Evolutionary conservation across 805 yeast genomes (phyloP).

Genomic region (Teunomyces pallodes): DNA sequence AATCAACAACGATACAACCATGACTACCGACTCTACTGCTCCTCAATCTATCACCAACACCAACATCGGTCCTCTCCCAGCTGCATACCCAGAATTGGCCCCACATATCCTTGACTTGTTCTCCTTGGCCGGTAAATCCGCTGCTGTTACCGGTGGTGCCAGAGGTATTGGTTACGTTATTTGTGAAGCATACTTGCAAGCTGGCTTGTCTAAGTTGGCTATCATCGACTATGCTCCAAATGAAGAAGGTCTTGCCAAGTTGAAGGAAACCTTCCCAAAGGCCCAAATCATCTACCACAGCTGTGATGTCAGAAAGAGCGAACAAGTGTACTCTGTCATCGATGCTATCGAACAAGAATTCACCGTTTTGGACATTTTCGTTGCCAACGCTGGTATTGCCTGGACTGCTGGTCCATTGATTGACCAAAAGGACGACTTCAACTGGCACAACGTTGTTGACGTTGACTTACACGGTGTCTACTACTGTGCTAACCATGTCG

Average conservation of each 20-base stretch:
- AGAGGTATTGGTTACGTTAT: conserved; percentile 38
- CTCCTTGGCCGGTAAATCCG: conserved; percentile 29
- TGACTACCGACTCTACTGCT: conserved; percentile 23
- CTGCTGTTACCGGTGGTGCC: conserved; percentile 37
- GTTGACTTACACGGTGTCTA: conserved; percentile 79
- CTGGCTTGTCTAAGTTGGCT: conserved; percentile 35
- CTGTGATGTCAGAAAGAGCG: conserved; percentile 40
- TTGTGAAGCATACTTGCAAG: conserved; percentile 38
- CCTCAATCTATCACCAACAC: conserved; percentile 27
- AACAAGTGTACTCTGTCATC: conserved; percentile 34
- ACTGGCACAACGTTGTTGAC: conserved; percentile 71
- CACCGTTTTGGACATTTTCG: conserved; percentile 40
- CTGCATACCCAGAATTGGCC: conserved; percentile 29
- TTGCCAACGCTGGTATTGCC: conserved; percentile 49
- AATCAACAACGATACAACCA: conserved; percentile 6
- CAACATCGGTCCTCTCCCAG: conserved; percentile 39
- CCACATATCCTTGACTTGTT: conserved; percentile 29
- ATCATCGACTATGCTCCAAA: conserved; percentile 38
- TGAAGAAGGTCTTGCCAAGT: conserved; percentile 25
- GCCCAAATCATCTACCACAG: conserved; percentile 29
- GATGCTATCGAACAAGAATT: conserved; percentile 30
- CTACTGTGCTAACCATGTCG: conserved; percentile 74
- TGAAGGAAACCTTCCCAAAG: conserved; percentile 29
- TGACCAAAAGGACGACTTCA: conserved; percentile 46
- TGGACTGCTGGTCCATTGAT: conserved; percentile 44